A percentile compares a stretch with the other conserved stretches of the same genome.
Evolutionary conservation across 2,329 filamentous ascomycete species (phyloP).

Genomic region (Monosporascus cannonballus): DNA sequence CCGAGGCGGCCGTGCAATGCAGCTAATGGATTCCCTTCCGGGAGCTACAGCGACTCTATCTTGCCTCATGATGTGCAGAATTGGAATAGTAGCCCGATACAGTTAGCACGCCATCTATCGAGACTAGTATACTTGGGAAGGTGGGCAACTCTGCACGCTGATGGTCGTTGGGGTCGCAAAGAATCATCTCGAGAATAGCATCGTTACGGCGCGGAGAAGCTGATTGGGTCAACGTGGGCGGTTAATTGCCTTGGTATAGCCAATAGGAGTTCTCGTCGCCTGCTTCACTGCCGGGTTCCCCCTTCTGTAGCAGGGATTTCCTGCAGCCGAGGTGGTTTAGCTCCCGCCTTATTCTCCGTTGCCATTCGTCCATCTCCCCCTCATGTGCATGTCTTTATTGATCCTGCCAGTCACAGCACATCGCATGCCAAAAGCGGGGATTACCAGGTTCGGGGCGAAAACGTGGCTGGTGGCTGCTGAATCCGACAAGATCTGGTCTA

Average conservation of each 20-base stretch:
- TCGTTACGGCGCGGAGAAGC: not conserved
- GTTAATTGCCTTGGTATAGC: not conserved
- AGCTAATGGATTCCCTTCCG: conserved; percentile 2
- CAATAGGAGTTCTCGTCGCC: not conserved
- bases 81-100: conserved; percentile 13
- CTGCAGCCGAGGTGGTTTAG: not conserved
- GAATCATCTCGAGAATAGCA: conserved; percentile 12
- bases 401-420: not conserved
- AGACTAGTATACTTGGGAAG: not conserved
- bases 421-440: not conserved
- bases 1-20: conserved; percentile 3
- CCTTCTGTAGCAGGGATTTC: not conserved
- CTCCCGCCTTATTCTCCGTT: not conserved
- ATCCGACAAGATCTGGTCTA: too few species aligned
- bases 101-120: conserved; percentile 11
- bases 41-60: conserved; percentile 15
- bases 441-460: not conserved
- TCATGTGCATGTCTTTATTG: not conserved
- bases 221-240: not conserved
- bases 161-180: conserved; percentile 5
- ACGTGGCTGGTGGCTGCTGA: not conserved
- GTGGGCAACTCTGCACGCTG: conserved; percentile 20
- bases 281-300: not conserved
- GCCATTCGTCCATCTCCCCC: not conserved
- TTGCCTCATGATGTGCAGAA: conserved; percentile 25